Evolutionary conservation across 768 basidiomycete species (phyloP).

Genomic region (Tricholoma saponaceum): DNA sequence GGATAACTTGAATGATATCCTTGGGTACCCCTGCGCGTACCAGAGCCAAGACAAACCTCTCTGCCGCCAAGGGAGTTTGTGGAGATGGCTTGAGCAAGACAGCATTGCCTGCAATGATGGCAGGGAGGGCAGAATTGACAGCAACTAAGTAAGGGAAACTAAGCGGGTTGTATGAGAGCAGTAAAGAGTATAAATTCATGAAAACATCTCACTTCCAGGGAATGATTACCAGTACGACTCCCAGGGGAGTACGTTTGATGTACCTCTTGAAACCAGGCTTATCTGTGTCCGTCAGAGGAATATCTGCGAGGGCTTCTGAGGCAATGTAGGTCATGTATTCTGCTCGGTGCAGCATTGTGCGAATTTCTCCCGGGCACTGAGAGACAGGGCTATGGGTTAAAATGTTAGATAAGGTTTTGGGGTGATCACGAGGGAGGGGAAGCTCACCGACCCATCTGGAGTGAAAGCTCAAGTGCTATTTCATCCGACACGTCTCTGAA

Average conservation of each 20-base stretch:
- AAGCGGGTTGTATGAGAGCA: constrained; percentile 1
- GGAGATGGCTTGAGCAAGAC: constrained; percentile 95
- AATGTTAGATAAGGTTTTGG: background rate
- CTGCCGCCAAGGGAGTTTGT: constrained; percentile 88
- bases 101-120: constrained; percentile 85
- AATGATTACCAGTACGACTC: constrained; percentile 83
- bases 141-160: constrained; percentile 90
- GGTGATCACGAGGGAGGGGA: constrained; percentile 3
- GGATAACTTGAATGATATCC: constrained; percentile 70
- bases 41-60: constrained; percentile 70
- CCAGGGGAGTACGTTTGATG: constrained; percentile 81
- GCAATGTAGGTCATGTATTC: constrained; percentile 86
- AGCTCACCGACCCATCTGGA: constrained; percentile 88
- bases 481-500: constrained; percentile 52
- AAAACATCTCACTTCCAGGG: constrained; percentile 81
- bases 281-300: constrained; percentile 71
- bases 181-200: background rate
- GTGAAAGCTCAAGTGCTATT: constrained; percentile 69
- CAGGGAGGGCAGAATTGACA: constrained; percentile 90
- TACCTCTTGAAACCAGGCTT: constrained; percentile 80
- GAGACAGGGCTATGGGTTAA: constrained; percentile 59
- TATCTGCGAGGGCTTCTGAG: constrained; percentile 64
- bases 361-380: constrained; percentile 75
- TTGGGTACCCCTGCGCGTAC: constrained; percentile 74
- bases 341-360: constrained; percentile 78